Conservation (phyloP, 1,139 yeast genomes). For the Zygosaccharomyces sapae region DNA sequence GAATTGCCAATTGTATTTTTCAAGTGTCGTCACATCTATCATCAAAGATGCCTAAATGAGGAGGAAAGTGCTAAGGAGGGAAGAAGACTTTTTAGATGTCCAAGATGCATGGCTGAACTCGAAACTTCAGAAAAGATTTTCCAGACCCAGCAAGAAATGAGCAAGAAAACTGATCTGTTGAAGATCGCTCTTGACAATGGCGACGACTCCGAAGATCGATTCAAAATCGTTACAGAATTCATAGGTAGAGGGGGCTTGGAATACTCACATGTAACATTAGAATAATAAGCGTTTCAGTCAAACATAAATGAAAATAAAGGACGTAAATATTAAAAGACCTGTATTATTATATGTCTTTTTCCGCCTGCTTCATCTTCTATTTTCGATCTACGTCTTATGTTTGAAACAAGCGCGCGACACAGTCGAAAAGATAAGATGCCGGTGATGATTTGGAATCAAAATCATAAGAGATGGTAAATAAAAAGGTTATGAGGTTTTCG, state of each 20-base stretch:
- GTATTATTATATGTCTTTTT: neutral
- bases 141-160: slow-evolving; percentile 55
- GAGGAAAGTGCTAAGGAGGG: slow-evolving; percentile 23
- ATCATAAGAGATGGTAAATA: neutral
- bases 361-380: neutral
- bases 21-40: slow-evolving; percentile 83
- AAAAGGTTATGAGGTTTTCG: neutral
- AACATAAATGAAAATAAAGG: neutral
- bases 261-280: slow-evolving; percentile 23
- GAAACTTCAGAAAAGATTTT: slow-evolving; percentile 62
- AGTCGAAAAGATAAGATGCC: neutral
- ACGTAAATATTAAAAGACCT: neutral
- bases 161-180: slow-evolving; percentile 62
- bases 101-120: slow-evolving; percentile 64
- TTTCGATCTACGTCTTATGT: slow-evolving; percentile 1
- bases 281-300: neutral
- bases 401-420: slow-evolving; percentile 10
- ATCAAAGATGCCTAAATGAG: slow-evolving; percentile 70
- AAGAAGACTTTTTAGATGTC: slow-evolving; percentile 47
- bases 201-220: slow-evolving; percentile 48
- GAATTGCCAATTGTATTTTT: slow-evolving; percentile 83
- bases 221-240: slow-evolving; percentile 72
- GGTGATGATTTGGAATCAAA: neutral
- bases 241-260: slow-evolving; percentile 87
- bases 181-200: slow-evolving; percentile 54